Percentiles rank a stretch among this genome's conserved stretches.
Evolutionary conservation across 2,329 filamentous ascomycete genomes (phyloP).

Genomic region (Xylariaceae sp.): DNA sequence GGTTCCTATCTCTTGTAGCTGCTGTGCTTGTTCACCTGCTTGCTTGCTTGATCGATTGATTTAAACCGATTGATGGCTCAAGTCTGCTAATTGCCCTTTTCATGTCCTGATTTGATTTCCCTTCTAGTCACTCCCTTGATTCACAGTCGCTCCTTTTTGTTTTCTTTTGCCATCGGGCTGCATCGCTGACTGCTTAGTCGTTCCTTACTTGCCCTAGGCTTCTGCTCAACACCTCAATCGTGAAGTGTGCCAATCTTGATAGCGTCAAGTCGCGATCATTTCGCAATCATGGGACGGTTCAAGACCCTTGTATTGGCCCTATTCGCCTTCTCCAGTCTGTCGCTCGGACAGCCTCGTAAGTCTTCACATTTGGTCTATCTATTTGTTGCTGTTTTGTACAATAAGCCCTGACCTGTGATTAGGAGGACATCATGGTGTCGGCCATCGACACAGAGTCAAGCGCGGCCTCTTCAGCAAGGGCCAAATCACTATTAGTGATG

Average conservation of each 20-base stretch:
- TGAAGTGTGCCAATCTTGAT: slow-evolving; percentile 5
- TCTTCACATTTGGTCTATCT: not conserved
- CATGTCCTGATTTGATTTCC: slow-evolving; percentile 13
- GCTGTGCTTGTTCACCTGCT: slow-evolving; percentile 5
- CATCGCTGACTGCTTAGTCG: slow-evolving; percentile 21
- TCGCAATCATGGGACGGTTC: slow-evolving; percentile 41
- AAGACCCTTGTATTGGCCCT: slow-evolving; percentile 33
- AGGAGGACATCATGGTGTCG: slow-evolving; percentile 33
- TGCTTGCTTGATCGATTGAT: slow-evolving; percentile 4
- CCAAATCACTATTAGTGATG: slow-evolving; percentile 35
- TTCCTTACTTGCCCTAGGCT: slow-evolving; percentile 22
- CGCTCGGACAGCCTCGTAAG: slow-evolving; percentile 39
- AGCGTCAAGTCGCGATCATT: slow-evolving; percentile 9
- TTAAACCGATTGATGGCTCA: slow-evolving; percentile 22
- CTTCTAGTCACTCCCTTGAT: slow-evolving; percentile 21
- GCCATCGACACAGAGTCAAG: slow-evolving; percentile 27
- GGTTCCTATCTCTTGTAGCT: slow-evolving; percentile 12
- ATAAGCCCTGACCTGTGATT: slow-evolving; percentile 12
- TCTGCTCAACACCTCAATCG: slow-evolving; percentile 16
- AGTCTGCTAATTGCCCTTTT: slow-evolving; percentile 12
- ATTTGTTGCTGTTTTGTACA: not conserved
- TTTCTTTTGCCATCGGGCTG: slow-evolving; percentile 10
- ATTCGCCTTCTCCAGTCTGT: slow-evolving; percentile 37
- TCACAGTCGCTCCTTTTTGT: slow-evolving; percentile 20
- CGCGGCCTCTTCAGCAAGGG: slow-evolving; percentile 24